phyloP scores from a whole-genome alignment of 2,329 filamentous ascomycete species.

The Colletotrichum caudatum region DNA sequence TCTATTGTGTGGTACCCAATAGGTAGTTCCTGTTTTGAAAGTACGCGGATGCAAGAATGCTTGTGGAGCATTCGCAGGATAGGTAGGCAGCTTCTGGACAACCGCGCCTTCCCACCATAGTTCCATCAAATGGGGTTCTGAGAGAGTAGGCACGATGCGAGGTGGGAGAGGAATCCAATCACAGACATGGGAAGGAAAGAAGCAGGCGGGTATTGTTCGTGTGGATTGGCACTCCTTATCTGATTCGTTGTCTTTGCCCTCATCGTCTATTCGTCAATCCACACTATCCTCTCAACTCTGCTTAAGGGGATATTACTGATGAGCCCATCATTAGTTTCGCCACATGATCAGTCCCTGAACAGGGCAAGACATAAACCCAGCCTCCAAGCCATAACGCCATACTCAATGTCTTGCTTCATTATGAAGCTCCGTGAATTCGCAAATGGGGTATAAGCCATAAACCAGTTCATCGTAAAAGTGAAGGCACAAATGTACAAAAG shows the following conservation, averaged over 20 bases:
- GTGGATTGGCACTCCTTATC: background rate
- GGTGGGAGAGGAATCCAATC: background rate
- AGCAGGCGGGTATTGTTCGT: background rate
- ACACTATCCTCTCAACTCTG: background rate
- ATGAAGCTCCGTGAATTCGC: constrained; percentile 16
- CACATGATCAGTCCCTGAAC: background rate
- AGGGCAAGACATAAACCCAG: background rate
- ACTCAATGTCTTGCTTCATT: constrained; percentile 25
- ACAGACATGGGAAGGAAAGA: background rate
- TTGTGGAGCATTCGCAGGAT: background rate
- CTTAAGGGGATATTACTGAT: constrained; percentile 18
- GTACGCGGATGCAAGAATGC: background rate
- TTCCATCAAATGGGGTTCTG: background rate
- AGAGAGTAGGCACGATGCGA: background rate
- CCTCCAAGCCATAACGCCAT: constrained; percentile 18
- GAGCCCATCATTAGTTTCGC: constrained; percentile 1
- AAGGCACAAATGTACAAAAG: constrained; percentile 33
- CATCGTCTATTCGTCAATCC: background rate
- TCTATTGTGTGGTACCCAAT: background rate
- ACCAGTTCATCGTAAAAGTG: constrained; percentile 27
- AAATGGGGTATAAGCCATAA: constrained; percentile 36
- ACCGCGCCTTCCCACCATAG: background rate
- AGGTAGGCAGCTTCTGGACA: background rate
- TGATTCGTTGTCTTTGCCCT: background rate
- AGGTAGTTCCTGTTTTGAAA: no score